These are phyloP conservation scores for Dictyostelium purpureum DNA, from an alignment of 78 protist genomes.

Conservation along the genomic window DNA sequence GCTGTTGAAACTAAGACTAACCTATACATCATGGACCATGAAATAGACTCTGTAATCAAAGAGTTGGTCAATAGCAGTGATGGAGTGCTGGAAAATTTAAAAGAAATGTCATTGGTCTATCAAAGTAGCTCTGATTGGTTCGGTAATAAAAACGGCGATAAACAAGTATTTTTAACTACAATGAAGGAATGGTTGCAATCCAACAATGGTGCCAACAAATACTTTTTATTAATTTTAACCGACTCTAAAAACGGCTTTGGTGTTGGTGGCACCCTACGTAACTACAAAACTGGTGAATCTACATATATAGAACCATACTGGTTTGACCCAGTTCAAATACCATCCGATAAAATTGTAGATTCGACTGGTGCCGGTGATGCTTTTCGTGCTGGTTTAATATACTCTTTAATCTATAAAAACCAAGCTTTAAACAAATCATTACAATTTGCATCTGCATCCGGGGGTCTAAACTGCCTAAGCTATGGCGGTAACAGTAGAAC, in stretches of 20 bases:
- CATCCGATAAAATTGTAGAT: background rate
- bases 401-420: background rate
- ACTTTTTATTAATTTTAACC: constrained; percentile 26
- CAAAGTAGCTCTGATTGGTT: constrained; percentile 29
- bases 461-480: constrained; percentile 29
- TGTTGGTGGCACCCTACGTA: constrained; percentile 6
- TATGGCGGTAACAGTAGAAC: constrained; percentile 6
- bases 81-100: background rate
- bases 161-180: background rate
- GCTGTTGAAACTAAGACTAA: background rate
- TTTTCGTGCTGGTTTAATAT: constrained; percentile 37
- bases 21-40: constrained; percentile 49
- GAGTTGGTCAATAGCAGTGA: background rate
- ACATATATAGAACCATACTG: background rate
- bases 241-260: constrained; percentile 61
- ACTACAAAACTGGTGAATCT: background rate
- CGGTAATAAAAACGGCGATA: background rate
- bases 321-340: background rate
- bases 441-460: constrained; percentile 22
- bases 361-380: constrained; percentile 72
- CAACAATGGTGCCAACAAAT: background rate
- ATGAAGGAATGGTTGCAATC: background rate
- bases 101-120: background rate
- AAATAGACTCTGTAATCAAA: background rate
- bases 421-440: background rate